Evolutionary conservation across 2,329 filamentous ascomycete genomes (phyloP), one percentile per base, ranked within the genome.

Genomic region (Cordyceps cateniannulata): DNA sequence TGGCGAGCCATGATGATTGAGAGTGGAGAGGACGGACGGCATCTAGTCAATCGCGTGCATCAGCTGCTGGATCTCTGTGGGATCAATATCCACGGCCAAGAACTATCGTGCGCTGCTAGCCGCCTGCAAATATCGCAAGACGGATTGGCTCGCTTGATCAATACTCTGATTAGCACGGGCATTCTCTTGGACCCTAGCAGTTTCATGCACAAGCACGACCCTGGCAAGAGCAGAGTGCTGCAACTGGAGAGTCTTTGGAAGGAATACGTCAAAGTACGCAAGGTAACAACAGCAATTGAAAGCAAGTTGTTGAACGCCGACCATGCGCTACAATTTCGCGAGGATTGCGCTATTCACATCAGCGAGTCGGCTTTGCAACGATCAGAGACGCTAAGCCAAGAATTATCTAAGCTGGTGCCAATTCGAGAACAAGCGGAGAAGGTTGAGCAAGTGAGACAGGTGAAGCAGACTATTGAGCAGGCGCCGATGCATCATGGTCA

Each of bases 61-160:
- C 70, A 71, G 3, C 64, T 77, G 9, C 65, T 80, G 18, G 67
- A 79, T 25, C 67, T 75, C 1, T 74, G 72, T 22, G 74, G 73
- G 3, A 62, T 75, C 32, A 62, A 52, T 20, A 49, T 18, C 4
- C 58, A 29, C n/a, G 58, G 54, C 9, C 25, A 20, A 40, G 20
- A 14, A 16, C 20, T 32, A n/a, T 40, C 20, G 4, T 47, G 22
- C n/a, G n/a, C 27, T n/a, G 49, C 40, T n/a, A 40, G 4, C 2
- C 70, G 67, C 29, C 52, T 75, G 38, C 65, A 64, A 8, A 67
- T 73, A 32, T 69, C 69, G 1, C 55, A 24, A 9, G 32, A 38
- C 8, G 60, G 63, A 38, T 66, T 72, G 24, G 22, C n/a, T 1
- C 10, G 35, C 25, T 52, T 52, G 27, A 50, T 61, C 9, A 16